Conservation (phyloP, 2,329 filamentous ascomycete species). For the Ophiostoma ulmi region DNA sequence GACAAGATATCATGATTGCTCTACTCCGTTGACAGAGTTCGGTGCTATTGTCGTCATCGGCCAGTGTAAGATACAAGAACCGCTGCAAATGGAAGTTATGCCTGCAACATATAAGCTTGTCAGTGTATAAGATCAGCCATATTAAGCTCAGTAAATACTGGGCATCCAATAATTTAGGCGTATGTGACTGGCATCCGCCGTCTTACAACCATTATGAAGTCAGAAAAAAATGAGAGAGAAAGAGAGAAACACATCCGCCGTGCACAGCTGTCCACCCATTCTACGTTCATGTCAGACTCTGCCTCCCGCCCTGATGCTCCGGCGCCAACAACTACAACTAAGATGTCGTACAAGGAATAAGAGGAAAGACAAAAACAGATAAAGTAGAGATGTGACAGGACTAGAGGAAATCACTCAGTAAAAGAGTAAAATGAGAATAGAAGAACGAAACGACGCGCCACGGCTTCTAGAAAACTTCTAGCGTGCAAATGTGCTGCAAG, state of each 20-base stretch:
- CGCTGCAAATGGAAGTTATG: no score
- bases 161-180: no score
- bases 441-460: constrained; percentile 19
- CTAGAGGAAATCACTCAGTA: not conserved
- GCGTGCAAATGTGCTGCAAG: constrained; percentile 17
- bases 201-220: not conserved
- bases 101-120: not conserved
- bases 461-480: constrained; percentile 29
- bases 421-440: not conserved
- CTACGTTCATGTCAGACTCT: no score
- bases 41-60: not conserved
- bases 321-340: not conserved
- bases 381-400: not conserved
- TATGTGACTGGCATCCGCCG: not conserved
- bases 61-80: not conserved
- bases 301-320: not conserved
- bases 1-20: not conserved
- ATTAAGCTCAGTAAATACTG: no score
- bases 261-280: not conserved
- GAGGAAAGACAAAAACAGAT: not conserved
- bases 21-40: not conserved
- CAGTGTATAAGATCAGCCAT: not conserved
- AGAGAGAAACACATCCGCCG: no score
- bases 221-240: no score
- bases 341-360: not conserved